Base-by-base conservation (phyloP, 352 stramenopile genomes). In the Blastocystis sp. region DNA sequence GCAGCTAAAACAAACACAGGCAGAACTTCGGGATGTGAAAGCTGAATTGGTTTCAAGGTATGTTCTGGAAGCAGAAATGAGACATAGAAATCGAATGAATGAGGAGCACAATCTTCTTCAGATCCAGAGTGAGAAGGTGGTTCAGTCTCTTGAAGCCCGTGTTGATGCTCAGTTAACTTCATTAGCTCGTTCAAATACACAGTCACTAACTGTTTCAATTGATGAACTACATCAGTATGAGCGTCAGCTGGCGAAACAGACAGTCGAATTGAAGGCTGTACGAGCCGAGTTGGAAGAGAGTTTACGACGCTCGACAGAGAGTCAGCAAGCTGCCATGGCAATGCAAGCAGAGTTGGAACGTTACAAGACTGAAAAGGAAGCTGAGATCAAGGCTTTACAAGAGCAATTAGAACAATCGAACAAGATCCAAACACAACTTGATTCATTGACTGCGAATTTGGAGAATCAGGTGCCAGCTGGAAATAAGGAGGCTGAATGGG, bases 211-310 rank as follows among this genome's bases (percentile, higher is more conserved):
- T 16, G 71, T 83, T 21, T 67, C 71, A 12, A 3, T 66, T 32
- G 71, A 83, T n/a, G 46, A 83, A 39, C 71, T 83, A n/a, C 71
- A 49, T 21, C 29, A 61, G 46, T 14, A 65, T 37, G 71, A 83
- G 49, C 24, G 71, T 1, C 46, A 83, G 71, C 71, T 83, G 42
- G 39, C 71, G 6, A 83, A 83, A 37, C 49, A 37, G 29, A 54
- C 57, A 29, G 54, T 32, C 11, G 71, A 83, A n/a, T 32, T 66
- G 46, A 32, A 29, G 27, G 49, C 43, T 24, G 6, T 32, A 37
- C 19, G 58, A 9, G 32, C 46, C 5, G 29, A 66, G 71, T 49
- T 83, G 71, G 71, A 29, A 37, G 39, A n/a, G 21, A 29, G 24
- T 14, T 19, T 24, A 19, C 71, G 66, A 37, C 42, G 66, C 46